These are phyloP conservation scores for Yamadazyma insecticola DNA, from an alignment of 805 yeast species.

Conservation along the genomic window DNA sequence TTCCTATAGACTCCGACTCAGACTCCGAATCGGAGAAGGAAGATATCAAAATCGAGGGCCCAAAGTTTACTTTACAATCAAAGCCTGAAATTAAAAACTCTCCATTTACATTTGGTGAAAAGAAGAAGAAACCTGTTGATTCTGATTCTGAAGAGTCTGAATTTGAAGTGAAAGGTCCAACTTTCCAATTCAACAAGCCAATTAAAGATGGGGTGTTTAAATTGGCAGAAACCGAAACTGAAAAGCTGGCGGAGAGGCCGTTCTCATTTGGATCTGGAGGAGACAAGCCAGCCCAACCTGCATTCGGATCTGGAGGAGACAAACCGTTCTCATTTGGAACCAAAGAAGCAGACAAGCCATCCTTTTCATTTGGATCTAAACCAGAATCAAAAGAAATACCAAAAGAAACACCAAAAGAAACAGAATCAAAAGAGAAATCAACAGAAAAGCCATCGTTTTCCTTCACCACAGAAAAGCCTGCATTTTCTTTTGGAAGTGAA, in stretches of 20 bases:
- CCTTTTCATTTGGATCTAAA: constrained; percentile 9
- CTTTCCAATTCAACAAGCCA: constrained; percentile 43
- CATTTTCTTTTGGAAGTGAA: constrained; percentile 9
- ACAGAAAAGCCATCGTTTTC: not conserved
- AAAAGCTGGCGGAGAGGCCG: constrained; percentile 1
- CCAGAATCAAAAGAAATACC: constrained; percentile 1
- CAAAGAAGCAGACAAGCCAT: constrained; percentile 11
- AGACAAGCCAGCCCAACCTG: constrained; percentile 9
- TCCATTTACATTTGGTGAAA: constrained; percentile 35
- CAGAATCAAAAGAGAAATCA: constrained; percentile 7
- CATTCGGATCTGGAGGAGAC: constrained; percentile 14
- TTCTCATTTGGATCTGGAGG: constrained; percentile 3
- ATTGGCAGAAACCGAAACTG: constrained; percentile 4
- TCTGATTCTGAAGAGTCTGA: constrained; percentile 42
- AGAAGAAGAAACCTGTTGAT: constrained; percentile 18
- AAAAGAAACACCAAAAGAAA: not conserved
- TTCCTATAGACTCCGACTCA: constrained; percentile 21
- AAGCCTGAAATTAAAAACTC: constrained; percentile 29
- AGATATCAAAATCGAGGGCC: constrained; percentile 31
- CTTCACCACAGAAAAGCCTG: constrained; percentile 5
- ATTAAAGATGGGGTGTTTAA: constrained; percentile 33
- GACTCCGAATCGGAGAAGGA: constrained; percentile 19
- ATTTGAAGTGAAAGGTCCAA: constrained; percentile 69
- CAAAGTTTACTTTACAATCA: constrained; percentile 25
- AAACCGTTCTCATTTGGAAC: constrained; percentile 4